Evolutionary conservation across 768 basidiomycete species (phyloP).

Genomic region (Coprinellus aureogranulatus): DNA sequence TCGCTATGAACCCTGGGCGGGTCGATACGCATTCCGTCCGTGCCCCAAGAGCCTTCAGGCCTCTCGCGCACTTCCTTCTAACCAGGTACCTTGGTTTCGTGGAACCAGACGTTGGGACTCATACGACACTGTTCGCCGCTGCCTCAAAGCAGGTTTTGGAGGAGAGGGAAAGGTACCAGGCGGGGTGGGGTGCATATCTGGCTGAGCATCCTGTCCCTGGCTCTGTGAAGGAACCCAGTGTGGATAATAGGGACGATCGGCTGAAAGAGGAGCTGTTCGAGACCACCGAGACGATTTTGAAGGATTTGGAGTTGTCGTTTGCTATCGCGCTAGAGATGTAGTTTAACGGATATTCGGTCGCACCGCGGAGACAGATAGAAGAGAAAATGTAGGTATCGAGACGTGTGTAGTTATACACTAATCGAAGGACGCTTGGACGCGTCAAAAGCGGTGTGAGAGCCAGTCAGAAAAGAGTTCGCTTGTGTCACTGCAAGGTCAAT

Average conservation of each 20-base stretch:
- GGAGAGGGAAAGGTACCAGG: constrained; percentile 21
- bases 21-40: constrained; percentile 30
- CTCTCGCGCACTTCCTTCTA: constrained; percentile 11
- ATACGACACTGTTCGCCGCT: constrained; percentile 38
- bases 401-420: too few species aligned
- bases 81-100: constrained; percentile 11
- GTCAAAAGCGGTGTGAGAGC: too few species aligned
- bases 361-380: too few species aligned
- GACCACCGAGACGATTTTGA: constrained; percentile 32
- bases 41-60: constrained; percentile 7
- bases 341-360: too few species aligned
- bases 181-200: constrained; percentile 39
- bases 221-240: constrained; percentile 22
- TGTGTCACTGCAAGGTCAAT: too few species aligned
- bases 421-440: too few species aligned
- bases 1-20: constrained; percentile 30
- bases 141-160: constrained; percentile 30
- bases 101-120: constrained; percentile 29
- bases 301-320: constrained; percentile 14
- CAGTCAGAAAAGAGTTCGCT: too few species aligned
- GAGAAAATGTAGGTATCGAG: too few species aligned
- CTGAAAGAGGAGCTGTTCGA: constrained; percentile 39
- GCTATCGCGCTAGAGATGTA: too few species aligned
- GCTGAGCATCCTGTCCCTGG: constrained; percentile 25
- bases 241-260: constrained; percentile 27